Evolutionary conservation across 2,329 filamentous ascomycete species (phyloP).

Genomic region (Penicillium janthinellum): DNA sequence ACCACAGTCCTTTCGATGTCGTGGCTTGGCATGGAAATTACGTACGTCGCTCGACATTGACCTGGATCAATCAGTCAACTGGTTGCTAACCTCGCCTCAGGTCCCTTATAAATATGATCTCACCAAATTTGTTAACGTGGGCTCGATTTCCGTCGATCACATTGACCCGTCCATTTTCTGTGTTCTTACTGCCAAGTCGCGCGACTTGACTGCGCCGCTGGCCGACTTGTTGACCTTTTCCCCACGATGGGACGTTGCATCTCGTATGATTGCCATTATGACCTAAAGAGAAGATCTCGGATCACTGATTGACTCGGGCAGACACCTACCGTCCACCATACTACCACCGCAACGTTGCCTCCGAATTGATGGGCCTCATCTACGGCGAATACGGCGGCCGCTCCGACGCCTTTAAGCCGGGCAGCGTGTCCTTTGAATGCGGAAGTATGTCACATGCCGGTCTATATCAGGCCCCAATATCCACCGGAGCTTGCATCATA

Average conservation of each 20-base stretch:
- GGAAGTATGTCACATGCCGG: conserved; percentile 29
- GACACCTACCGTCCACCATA: conserved; percentile 47
- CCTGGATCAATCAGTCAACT: too few species aligned
- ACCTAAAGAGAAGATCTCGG: not conserved
- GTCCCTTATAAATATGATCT: conserved; percentile 47
- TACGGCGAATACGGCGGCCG: conserved; percentile 40
- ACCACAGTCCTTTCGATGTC: conserved; percentile 70
- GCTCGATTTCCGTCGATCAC: conserved; percentile 44
- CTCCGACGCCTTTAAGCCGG: conserved; percentile 38
- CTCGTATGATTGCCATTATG: conserved; percentile 26
- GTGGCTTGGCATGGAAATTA: conserved; percentile 74
- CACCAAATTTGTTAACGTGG: conserved; percentile 45
- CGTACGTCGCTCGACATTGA: conserved; percentile 21
- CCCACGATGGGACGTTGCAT: conserved; percentile 44
- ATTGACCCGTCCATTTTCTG: conserved; percentile 47
- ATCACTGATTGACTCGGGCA: conserved; percentile 2
- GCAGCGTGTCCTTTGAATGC: conserved; percentile 40
- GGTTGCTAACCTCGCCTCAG: conserved; percentile 17
- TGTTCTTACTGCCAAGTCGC: conserved; percentile 45
- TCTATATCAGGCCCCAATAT: not conserved
- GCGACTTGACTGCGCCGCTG: conserved; percentile 36
- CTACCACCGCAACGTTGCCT: conserved; percentile 46
- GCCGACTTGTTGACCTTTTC: conserved; percentile 46
- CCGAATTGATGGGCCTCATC: conserved; percentile 43
- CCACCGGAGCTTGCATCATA: not conserved